These are phyloP conservation scores for Plasmodium reichenowi DNA, from an alignment of 169 alveolate genomes.

Conservation along the genomic window DNA sequence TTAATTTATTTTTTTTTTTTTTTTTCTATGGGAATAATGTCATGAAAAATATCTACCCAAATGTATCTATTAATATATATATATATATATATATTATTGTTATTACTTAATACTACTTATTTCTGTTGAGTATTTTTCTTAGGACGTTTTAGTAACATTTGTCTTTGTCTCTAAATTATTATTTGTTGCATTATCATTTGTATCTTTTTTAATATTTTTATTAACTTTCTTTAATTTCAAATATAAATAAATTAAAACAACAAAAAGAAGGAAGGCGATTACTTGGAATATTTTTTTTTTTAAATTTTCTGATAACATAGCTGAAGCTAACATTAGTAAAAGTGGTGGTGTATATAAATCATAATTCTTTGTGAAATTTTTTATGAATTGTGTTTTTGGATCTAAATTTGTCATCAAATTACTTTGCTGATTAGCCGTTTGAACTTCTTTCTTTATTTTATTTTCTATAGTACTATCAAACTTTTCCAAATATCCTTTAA, in stretches of 20 bases:
- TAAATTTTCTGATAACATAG: slow-evolving; percentile 17
- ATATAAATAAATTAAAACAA: slow-evolving; percentile 15
- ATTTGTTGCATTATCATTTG: too few species aligned
- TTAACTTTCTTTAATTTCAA: slow-evolving; percentile 34
- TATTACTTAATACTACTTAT: too few species aligned
- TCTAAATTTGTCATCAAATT: slow-evolving; percentile 8
- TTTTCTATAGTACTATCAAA: slow-evolving; percentile 18
- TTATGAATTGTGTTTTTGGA: slow-evolving; percentile 2
- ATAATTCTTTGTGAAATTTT: slow-evolving; percentile 8
- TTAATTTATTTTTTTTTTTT: too few species aligned
- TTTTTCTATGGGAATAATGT: too few species aligned
- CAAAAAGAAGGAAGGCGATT: slow-evolving; percentile 18
- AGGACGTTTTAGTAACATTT: too few species aligned
- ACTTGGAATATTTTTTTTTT: slow-evolving; percentile 23
- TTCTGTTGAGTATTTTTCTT: too few species aligned
- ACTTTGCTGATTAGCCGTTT: slow-evolving; percentile 1
- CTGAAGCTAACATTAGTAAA: slow-evolving; percentile 2
- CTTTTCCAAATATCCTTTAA: slow-evolving; percentile 12
- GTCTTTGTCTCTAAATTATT: too few species aligned
- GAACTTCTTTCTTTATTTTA: slow-evolving; percentile 12
- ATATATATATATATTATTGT: neutral
- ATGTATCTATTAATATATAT: too few species aligned
- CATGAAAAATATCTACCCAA: too few species aligned
- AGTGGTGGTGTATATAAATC: slow-evolving; percentile 31
- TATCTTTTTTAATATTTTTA: slow-evolving; percentile 8